Base-by-base conservation (phyloP, 805 yeast genomes). In the Debaryomyces maramus region DNA sequence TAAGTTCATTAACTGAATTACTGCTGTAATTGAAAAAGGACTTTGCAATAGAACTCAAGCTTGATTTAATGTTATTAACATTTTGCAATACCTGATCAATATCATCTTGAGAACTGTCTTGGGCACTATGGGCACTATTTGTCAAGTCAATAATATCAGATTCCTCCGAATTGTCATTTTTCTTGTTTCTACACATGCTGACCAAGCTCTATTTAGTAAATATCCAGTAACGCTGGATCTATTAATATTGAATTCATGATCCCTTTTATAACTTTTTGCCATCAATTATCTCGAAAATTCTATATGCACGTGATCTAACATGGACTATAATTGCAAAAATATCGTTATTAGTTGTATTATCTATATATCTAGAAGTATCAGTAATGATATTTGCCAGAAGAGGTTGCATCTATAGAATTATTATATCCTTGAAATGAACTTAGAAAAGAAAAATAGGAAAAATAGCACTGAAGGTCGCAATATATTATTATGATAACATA, bases 1-100 rank as follows among this genome's bases (percentile, higher is more conserved):
- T 55, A 32, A 58, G 33, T 14, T 61, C 63, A 19, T 26, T 45
- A 11, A 60, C 31, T 3, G 56, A 45, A 19, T 57, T 55, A 33
- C 36, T 36, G 15, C 65, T 56, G 20, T 52, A 39, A 30, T 56
- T 52, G 36, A 53, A 52, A 5, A 65, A 23, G 10, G 58, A 50
- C 24, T 52, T 55, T 14, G 69, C 52, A 14, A 61, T 43, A 6
- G 53, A 50, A 10, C 57, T 51, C n/a, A 65, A 40, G 23, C 48
- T 48, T 22, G 48, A 46, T 32, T 60, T 57, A 23, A 61, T 38
- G 16, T 55, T 59, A 24, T 60, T 55, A 26, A 64, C 49, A 20
- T 46, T 46, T 14, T 48, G 45, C 35, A 56, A 51, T 23, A 62
- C 52, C 18, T 46, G 38, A 30, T 60, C 63, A 33, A 56, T 42